These are phyloP conservation scores for Kurtzmaniella quercitrusa DNA, from an alignment of 1,139 yeast genomes.

Conservation along the genomic window DNA sequence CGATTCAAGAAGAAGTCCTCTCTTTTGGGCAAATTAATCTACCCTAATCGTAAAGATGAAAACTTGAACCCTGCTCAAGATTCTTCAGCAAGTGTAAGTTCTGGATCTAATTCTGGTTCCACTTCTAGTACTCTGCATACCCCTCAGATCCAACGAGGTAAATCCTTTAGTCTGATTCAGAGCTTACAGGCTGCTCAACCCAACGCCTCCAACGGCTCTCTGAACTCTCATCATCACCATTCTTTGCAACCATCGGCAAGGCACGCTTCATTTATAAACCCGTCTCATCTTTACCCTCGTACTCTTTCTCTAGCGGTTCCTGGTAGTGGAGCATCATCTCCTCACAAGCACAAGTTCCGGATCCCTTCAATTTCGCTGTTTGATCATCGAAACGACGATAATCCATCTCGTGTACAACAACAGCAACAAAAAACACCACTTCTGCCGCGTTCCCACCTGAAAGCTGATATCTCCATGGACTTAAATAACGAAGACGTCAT, in stretches of 20 bases:
- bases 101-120: too few relatives aligned
- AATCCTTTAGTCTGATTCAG: neutral
- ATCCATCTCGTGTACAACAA: too few relatives aligned
- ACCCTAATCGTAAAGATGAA: conserved; percentile 31
- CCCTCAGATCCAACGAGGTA: conserved; percentile 1
- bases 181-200: neutral
- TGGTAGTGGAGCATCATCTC: neutral
- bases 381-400: conserved; percentile 17
- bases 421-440: too few relatives aligned
- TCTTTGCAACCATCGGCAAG: neutral
- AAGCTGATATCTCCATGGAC: conserved; percentile 1
- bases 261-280: neutral
- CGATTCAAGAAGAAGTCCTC: conserved; percentile 39
- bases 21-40: conserved; percentile 46
- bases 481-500: neutral
- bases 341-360: conserved; percentile 30
- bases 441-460: conserved; percentile 1
- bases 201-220: neutral
- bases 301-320: conserved; percentile 1
- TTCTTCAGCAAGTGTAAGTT: too few relatives aligned
- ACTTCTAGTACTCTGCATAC: conserved; percentile 8
- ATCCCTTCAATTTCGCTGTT: conserved; percentile 30
- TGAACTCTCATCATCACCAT: neutral
- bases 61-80: too few relatives aligned
- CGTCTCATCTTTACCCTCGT: neutral